Percentiles rank a stretch among this genome's conserved stretches.
Evolutionary conservation across 345 rosid species (phyloP).

Genomic region (Rhizophora mangle): DNA sequence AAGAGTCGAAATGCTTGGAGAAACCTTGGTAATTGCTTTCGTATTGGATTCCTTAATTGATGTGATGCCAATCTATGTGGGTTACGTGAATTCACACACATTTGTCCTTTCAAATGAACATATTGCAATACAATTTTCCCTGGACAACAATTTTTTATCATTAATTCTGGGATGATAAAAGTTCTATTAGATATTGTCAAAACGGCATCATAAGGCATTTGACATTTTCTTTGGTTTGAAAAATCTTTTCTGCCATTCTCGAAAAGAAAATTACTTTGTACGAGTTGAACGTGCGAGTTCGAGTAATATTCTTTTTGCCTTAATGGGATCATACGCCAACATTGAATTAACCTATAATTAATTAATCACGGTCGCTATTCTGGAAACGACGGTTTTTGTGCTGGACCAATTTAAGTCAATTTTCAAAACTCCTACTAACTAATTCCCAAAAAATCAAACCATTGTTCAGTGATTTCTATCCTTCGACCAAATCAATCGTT

Average conservation of each 20-base stretch:
- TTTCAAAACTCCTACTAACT: neutral
- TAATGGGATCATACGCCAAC: too few relatives aligned
- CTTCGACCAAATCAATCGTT: constrained; percentile 18
- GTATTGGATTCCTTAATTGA: neutral
- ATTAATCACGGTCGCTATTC: too few relatives aligned
- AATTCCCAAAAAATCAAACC: neutral
- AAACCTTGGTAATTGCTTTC: neutral
- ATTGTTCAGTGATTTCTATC: constrained; percentile 3
- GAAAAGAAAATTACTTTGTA: too few relatives aligned
- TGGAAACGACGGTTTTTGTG: neutral
- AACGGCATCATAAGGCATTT: too few relatives aligned
- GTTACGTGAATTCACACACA: neutral
- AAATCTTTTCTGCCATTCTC: too few relatives aligned
- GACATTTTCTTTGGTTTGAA: neutral
- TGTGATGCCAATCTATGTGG: neutral
- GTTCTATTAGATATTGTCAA: neutral
- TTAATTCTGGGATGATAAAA: too few relatives aligned
- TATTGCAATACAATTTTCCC: too few relatives aligned
- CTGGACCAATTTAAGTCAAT: neutral
- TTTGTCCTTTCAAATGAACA: neutral
- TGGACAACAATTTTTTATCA: too few relatives aligned
- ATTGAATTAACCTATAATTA: too few relatives aligned
- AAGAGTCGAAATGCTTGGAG: neutral
- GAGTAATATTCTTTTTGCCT: too few relatives aligned
- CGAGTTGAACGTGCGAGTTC: too few relatives aligned